Evolutionary conservation across 129 eudicot species (phyloP).

Genomic region (Gnaphalium uliginosum): DNA sequence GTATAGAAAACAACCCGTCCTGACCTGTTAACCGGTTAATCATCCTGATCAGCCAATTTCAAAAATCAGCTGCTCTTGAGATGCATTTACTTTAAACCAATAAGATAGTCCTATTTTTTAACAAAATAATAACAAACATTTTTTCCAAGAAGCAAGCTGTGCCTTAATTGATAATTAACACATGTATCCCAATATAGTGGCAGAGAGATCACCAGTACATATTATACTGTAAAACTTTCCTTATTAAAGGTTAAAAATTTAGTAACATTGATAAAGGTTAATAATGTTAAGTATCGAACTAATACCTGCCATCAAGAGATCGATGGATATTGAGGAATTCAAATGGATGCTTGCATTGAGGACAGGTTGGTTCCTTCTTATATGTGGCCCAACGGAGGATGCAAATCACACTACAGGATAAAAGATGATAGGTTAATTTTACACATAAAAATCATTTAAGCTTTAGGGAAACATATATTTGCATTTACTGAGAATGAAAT

Average conservation of each 20-base stretch:
- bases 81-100: neutral
- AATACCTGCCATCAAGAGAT: constrained; percentile 86
- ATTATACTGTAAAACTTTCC: neutral
- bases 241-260: neutral
- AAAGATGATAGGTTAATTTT: neutral
- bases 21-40: neutral
- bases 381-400: constrained; percentile 87
- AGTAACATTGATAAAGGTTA: neutral
- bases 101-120: neutral
- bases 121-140: neutral
- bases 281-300: neutral
- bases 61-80: neutral
- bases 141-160: neutral
- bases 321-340: constrained; percentile 70
- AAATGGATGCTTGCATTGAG: constrained; percentile 84
- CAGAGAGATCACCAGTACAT: neutral
- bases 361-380: constrained; percentile 78
- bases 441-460: neutral
- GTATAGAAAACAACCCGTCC: no score
- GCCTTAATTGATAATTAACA: neutral
- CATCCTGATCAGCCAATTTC: neutral
- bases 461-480: neutral
- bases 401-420: constrained; percentile 62
- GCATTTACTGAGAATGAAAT: neutral
- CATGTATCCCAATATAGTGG: neutral